These are phyloP conservation scores for Colletotrichum sp. DNA, from an alignment of 2,329 filamentous ascomycete species.

Conservation along the genomic window DNA sequence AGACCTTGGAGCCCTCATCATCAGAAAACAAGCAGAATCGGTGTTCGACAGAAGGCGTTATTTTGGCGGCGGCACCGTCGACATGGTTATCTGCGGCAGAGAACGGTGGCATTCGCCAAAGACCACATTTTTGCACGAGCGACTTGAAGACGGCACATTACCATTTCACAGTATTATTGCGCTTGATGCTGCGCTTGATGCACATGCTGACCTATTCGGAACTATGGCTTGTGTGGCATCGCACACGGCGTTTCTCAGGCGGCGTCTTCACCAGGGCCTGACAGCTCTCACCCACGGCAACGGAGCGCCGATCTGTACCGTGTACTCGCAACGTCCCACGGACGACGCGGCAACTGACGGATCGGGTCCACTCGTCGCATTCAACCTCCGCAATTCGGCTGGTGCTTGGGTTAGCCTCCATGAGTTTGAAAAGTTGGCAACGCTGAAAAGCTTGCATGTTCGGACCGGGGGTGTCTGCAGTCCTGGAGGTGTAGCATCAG, in stretches of 20 bases:
- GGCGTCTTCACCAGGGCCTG: slow-evolving; percentile 64
- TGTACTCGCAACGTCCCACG: slow-evolving; percentile 58
- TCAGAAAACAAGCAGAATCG: slow-evolving; percentile 72
- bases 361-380: slow-evolving; percentile 80
- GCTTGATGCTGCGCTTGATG: slow-evolving; percentile 73
- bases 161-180: slow-evolving; percentile 92
- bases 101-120: slow-evolving; percentile 87
- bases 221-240: slow-evolving; percentile 72
- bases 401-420: slow-evolving; percentile 80
- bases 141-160: slow-evolving; percentile 88
- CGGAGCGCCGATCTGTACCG: slow-evolving; percentile 64
- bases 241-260: slow-evolving; percentile 73
- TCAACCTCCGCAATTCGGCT: slow-evolving; percentile 75
- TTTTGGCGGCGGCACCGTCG: slow-evolving; percentile 94
- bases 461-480: slow-evolving; percentile 92
- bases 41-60: slow-evolving; percentile 74
- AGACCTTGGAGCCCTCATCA: slow-evolving; percentile 84
- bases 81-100: slow-evolving; percentile 80
- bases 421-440: slow-evolving; percentile 87
- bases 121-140: slow-evolving; percentile 73
- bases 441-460: slow-evolving; percentile 80
- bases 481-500: slow-evolving; percentile 80
- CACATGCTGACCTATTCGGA: slow-evolving; percentile 73
- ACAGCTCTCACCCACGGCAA: slow-evolving; percentile 71
- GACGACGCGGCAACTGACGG: slow-evolving; percentile 17